Conservation (phyloP, 257 asterid genomes). For the Mentha longifolia region DNA sequence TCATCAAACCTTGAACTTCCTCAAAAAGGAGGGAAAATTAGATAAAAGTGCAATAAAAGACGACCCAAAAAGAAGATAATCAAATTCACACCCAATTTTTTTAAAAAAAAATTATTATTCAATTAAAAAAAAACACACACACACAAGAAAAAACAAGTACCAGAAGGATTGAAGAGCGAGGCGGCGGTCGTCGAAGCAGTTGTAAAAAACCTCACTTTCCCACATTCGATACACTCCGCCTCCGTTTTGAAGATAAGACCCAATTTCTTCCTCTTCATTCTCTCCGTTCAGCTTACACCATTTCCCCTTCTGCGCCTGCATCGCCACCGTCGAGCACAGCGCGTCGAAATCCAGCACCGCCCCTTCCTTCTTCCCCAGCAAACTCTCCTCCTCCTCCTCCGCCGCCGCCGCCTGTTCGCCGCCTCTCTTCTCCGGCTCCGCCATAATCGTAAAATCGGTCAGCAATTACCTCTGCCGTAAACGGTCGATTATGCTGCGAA, state of each 20-base stretch:
- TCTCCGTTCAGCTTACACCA: slow-evolving; percentile 61
- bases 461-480: slow-evolving; percentile 19
- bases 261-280: slow-evolving; percentile 36
- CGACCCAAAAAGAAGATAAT: too few relatives aligned
- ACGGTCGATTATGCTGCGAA: slow-evolving; percentile 18
- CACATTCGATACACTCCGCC: slow-evolving; percentile 87
- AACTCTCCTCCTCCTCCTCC: slow-evolving; percentile 58
- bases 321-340: slow-evolving; percentile 89
- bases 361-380: slow-evolving; percentile 55
- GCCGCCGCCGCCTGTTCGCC: slow-evolving; percentile 34
- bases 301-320: slow-evolving; percentile 73
- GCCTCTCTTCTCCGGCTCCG: slow-evolving; percentile 44
- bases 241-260: slow-evolving; percentile 41
- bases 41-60: too few relatives aligned
- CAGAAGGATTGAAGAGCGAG: slow-evolving; percentile 84
- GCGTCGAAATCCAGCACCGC: slow-evolving; percentile 81
- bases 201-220: slow-evolving; percentile 89
- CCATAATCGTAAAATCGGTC: slow-evolving; percentile 37
- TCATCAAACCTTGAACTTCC: background rate
- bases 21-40: background rate
- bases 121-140: too few relatives aligned
- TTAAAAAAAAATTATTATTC: too few relatives aligned
- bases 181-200: slow-evolving; percentile 72
- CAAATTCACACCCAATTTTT: too few relatives aligned
- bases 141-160: too few relatives aligned